Evolutionary conservation across 345 rosid genomes (phyloP).

Genomic region (Ceriops decandra): DNA sequence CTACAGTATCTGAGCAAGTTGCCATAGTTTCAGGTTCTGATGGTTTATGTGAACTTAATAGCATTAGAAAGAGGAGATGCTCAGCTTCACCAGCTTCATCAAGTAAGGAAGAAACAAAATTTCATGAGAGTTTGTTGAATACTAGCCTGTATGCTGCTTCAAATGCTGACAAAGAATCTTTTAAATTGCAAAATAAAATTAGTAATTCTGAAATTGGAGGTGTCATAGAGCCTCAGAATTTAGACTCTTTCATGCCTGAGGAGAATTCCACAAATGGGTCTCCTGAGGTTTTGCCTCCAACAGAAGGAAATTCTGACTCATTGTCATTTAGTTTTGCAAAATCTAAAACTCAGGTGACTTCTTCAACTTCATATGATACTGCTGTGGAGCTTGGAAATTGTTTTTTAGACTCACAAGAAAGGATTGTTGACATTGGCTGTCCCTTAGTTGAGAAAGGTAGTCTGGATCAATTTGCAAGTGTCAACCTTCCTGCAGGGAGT

Average conservation of each 20-base stretch:
- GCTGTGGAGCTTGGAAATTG: conserved; percentile 8
- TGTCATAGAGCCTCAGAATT: conserved; percentile 32
- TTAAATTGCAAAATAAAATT: conserved; percentile 19
- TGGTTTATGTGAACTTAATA: conserved; percentile 13
- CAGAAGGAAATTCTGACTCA: conserved; percentile 22
- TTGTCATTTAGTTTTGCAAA: conserved; percentile 26
- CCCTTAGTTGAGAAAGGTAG: conserved; percentile 27
- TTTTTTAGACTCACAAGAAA: conserved; percentile 20
- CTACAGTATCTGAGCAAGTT: conserved; percentile 25
- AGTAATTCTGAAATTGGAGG: conserved; percentile 15
- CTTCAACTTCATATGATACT: conserved; percentile 20
- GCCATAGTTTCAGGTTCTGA: conserved; percentile 13
- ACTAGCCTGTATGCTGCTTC: conserved; percentile 23
- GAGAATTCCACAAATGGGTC: conserved; percentile 21
- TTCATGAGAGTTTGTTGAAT: conserved; percentile 23
- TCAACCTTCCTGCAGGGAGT: conserved; percentile 9
- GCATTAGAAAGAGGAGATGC: conserved; percentile 32
- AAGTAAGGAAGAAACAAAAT: conserved; percentile 31
- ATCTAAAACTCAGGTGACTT: conserved; percentile 20
- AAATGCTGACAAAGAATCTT: conserved; percentile 23
- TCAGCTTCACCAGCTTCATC: conserved; percentile 25
- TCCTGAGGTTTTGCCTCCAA: conserved; percentile 19
- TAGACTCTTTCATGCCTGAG: conserved; percentile 25
- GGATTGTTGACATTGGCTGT: conserved; percentile 19
- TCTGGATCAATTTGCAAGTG: conserved; percentile 19